Base-by-base conservation (phyloP, 331 rosid genomes). In the Spiraea crenata region DNA sequence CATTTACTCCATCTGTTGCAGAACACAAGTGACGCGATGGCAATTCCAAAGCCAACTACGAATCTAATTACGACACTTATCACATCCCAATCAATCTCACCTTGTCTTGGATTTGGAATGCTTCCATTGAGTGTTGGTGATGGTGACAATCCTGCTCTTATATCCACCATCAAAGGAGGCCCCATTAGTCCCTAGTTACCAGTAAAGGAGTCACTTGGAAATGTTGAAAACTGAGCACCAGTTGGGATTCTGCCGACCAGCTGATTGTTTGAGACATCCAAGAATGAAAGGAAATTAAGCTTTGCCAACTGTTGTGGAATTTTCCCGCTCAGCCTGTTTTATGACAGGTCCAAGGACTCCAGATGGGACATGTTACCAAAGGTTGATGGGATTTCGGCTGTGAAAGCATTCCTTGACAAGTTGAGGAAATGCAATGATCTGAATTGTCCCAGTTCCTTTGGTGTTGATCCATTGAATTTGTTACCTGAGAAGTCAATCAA, bases 301-400 rank as follows among this genome's bases (percentile, higher is more conserved):
- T 4, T 17, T 31, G 80, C 65, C 52, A 90, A 51, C 69, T 76
- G 72, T 6, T 0, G 0, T 4, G 96, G 92, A 73, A 90, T 90
- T 6, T 17, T 19, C 37, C 92, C 86, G 9, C 59, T 65, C 35
- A 84, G 48, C 37, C 14, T 10, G 81, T 90, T 90, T 0, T 17
- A 12, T 67, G 90, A 90, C 5, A 86, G 76, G 78, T 85, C 93
- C 41, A 90, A 68, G 52, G 93, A 87, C 80, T 86, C 96, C 12
- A 90, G 81, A 12, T 60, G 64, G 50, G 17, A 76, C 75, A 90
- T 52, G 48, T 82, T 86, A 56, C 79, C 81, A 1, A 90, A 14
- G 6, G 83, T 77, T 37, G 82, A 15, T 37, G 89, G 85, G 65
- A 89, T 86, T 50, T 74, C 72, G 16, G 87, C 87, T 2, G 77